Evolutionary conservation across 1,139 yeast species (phyloP), one percentile per base, ranked within the genome.

Genomic region (Blastobotrys arbuscula): DNA sequence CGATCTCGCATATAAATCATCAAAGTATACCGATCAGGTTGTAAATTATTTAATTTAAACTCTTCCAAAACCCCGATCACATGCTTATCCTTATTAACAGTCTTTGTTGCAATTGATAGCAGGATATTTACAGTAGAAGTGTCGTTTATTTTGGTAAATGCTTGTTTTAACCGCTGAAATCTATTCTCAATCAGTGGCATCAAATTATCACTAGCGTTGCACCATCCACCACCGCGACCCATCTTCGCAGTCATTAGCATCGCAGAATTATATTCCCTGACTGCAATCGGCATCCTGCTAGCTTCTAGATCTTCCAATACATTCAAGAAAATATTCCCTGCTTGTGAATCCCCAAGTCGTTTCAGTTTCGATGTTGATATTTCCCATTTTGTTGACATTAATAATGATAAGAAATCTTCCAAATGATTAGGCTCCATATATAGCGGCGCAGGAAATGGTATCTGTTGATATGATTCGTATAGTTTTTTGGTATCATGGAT

Each of bases 401-500:
- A 31, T 19, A 31, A 41, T 20, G 57, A 50, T 20, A 77, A 50
- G 33, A 77, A 64, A 9, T 63, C 65, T 50, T 75, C 73, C 33
- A 76, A 61, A 54, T 75, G 75, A 9, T 59, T 53, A 3, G 70
- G 65, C 3, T 59, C 51, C 43, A 75, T 59, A 47, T 67, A 65
- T 4, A 63, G 55, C 4, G 74, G 70, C 18, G 55, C 49, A 10
- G 58, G 58, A 38, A 49, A 45, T 1, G 77, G 76, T 10, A 74
- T 57, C 8, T 64, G 60, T 21, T 62, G 53, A 55, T 72, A 76
- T n/a, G 68, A 60, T 23, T 61, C 58, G 52, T 55, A 72, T 8
- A 74, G 57, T 28, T 54, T 50, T 19, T 57, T 50, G 15, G 50
- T 47, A 33, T 30, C 31, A 28, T 5, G 3, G 13, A 28, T 28